Evolutionary conservation across 2,329 filamentous ascomycete species (phyloP), one percentile per base, ranked within the genome.

Genomic region (Aspergillus nomiae): DNA sequence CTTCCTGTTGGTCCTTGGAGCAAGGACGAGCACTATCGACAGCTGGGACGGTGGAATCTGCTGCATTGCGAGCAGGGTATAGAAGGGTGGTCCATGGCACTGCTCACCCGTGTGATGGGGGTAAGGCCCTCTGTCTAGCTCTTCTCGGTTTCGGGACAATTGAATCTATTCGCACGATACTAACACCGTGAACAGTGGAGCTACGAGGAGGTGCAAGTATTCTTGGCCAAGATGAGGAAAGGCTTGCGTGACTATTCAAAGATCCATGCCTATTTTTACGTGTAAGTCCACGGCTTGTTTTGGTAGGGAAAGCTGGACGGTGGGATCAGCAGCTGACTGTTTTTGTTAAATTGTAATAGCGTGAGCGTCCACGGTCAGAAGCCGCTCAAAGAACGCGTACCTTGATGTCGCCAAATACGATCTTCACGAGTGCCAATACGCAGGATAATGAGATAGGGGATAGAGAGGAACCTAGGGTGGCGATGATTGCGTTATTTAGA

Each of bases 41-140:
- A 72, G 28, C 59, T 76, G n/a, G 75, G 74, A 6, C 61, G 64
- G 28, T 73, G 71, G 68, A 67, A 70, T 16, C 58, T 67, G 12
- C 54, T 69, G 10, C 71, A 72, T 38, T 70, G 69, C 58, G 72
- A 76, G 56, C 65, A 68, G 16, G 71, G 73, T 2, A 65, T 75
- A 53, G 73, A 75, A 55, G 73, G 73, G 24, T 76, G 74, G 74
- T 69, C 70, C 12, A 70, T 76, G 67, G 66, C 71, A 19, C 64
- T 75, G 34, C 61, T 74, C 26, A 74, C 73, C 1, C 70, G 68
- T 30, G 67, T 74, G 24, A 69, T 74, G 67, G 71, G 73, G 59
- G 71, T 67, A 64, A 71, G 66, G 66, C 54, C 30, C 14, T 30
- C 26, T 28, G 46, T 53, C 55, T 43, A 24, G 12, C n/a, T 26